Base-by-base conservation (phyloP, 345 rosid genomes). In the Gossypium mustelinum region DNA sequence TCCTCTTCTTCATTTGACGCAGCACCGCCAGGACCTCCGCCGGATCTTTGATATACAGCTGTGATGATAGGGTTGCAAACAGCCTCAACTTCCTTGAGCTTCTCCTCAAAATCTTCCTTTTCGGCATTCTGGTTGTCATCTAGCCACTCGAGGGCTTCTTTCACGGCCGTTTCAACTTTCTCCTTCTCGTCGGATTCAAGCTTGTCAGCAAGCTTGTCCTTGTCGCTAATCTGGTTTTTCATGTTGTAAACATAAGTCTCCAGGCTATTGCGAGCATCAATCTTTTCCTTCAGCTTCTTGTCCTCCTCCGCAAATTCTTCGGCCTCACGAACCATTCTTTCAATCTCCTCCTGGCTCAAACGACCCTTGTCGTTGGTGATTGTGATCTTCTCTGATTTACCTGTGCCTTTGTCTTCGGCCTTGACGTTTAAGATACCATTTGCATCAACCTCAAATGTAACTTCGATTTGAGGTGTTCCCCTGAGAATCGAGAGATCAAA, bases 341-440 rank as follows among this genome's bases (percentile, higher is more conserved):
- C 98, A 3, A 94, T 94, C 77, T 94, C 98, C 81, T 94, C 98
- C 78, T 94, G 98, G 86, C 95, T 91, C 55, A 94, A 70, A 9
- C 98, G 95, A n/a, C 98, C 98, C 82, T 89, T 94, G 76, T 92
- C 98, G 43, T 94, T 94, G 0, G 98, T 94, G 83, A 94, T 94
- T 27, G 98, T 92, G 84, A 94, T 94, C 87, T 91, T 91, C 82
- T 94, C 97, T 3, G 98, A 82, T 79, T 94, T 94, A 1, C 97
- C 94, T 0, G 92, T 80, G 57, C 89, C 98, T 82, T 94, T 94
- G 77, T 94, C 98, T 81, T 94, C 97, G 0, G 98, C 98, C 81
- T 82, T 89, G 64, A 94, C 98, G 62, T 91, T 92, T 4, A 94
- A 82, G 75, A 94, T 94, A 79, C 98, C 98, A 1, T 94, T 94